Conservation (phyloP, 164 flowering plant species). For the Stephania japonica region DNA sequence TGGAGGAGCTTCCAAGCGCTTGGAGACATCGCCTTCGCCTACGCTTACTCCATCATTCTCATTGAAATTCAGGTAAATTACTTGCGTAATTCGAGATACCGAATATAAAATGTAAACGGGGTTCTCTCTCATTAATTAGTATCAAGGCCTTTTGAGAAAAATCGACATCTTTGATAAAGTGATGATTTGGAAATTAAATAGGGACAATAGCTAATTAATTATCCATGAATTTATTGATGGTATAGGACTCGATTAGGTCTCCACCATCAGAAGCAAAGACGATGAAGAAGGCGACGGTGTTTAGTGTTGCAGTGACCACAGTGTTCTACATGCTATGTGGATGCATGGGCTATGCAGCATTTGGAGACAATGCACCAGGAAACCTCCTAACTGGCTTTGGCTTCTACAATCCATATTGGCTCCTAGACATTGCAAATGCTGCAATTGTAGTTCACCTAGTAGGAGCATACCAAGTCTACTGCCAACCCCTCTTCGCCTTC, state of each 20-base stretch:
- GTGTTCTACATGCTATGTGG: conserved; percentile 14
- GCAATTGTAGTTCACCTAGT: conserved; percentile 13
- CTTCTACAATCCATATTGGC: conserved; percentile 21
- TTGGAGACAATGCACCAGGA: conserved; percentile 23
- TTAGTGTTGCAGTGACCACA: conserved; percentile 11
- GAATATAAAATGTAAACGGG: too few relatives aligned
- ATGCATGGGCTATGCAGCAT: conserved; percentile 24
- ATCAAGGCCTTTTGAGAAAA: too few relatives aligned
- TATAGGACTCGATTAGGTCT: conserved; percentile 21
- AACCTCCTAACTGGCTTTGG: conserved; percentile 23
- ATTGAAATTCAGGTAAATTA: conserved; percentile 24
- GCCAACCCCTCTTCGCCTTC: conserved; percentile 16
- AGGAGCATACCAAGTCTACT: conserved; percentile 24
- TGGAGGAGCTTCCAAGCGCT: conserved; percentile 20
- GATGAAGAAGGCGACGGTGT: conserved; percentile 19
- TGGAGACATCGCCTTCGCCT: conserved; percentile 17
- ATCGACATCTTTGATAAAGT: too few relatives aligned
- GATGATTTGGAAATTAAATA: too few relatives aligned
- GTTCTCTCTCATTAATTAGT: too few relatives aligned
- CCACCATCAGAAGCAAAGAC: conserved; percentile 18
- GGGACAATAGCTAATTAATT: neutral
- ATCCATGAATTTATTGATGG: neutral
- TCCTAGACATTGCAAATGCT: conserved; percentile 15
- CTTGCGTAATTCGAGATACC: neutral
- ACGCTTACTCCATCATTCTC: conserved; percentile 14